Evolutionary conservation across 345 rosid species (phyloP).

Genomic region (Euclidium syriacum): DNA sequence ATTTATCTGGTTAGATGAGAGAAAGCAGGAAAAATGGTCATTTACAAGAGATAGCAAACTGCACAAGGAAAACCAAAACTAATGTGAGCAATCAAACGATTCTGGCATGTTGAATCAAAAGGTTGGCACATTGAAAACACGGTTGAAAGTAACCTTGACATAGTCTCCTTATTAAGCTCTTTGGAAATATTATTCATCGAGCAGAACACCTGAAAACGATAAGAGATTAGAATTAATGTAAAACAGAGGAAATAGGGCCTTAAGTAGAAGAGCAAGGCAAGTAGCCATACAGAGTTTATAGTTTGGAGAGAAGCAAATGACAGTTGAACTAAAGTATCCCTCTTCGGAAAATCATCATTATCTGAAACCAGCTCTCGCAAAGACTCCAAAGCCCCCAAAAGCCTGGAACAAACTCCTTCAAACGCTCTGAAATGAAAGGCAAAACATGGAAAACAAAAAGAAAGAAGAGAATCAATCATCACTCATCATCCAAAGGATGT

Average conservation of each 20-base stretch:
- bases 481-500: constrained; percentile 6
- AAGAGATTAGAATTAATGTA: constrained; percentile 1
- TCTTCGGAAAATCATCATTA: constrained; percentile 32
- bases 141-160: constrained; percentile 49
- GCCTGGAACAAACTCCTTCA: constrained; percentile 51
- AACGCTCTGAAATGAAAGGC: constrained; percentile 57
- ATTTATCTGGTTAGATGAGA: constrained; percentile 45
- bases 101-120: not conserved
- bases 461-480: not conserved
- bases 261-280: not conserved
- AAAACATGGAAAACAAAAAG: constrained; percentile 17
- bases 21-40: constrained; percentile 42
- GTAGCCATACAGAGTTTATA: constrained; percentile 54
- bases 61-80: constrained; percentile 17
- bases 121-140: not conserved
- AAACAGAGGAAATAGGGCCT: not conserved
- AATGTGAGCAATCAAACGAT: constrained; percentile 7
- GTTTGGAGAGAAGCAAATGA: constrained; percentile 52
- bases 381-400: constrained; percentile 57
- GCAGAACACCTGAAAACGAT: constrained; percentile 56
- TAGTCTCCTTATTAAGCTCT: constrained; percentile 48
- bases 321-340: constrained; percentile 44
- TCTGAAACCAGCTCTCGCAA: constrained; percentile 42
- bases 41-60: constrained; percentile 59
- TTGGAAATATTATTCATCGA: constrained; percentile 42